phyloP scores from a whole-genome alignment of 345 rosid genomes.

The Psidium friedrichsthalianum region DNA sequence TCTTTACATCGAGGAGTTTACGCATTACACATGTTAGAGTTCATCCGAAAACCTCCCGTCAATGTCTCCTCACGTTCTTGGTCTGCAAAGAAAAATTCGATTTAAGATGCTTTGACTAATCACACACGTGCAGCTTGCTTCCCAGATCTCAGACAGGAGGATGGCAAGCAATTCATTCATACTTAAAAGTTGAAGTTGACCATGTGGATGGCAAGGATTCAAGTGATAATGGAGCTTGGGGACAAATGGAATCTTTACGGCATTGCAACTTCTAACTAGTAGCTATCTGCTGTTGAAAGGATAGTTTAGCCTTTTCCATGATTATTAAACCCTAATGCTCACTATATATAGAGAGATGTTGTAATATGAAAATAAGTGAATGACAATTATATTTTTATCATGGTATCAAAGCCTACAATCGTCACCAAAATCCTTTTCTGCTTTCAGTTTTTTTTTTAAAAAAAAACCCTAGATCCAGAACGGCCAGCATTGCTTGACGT shows the following conservation, averaged over 20 bases:
- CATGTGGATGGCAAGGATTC: neutral
- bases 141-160: neutral
- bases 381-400: too few relatives aligned
- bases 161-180: neutral
- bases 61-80: neutral
- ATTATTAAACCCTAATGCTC: too few relatives aligned
- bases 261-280: too few relatives aligned
- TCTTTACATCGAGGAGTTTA: neutral
- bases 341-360: too few relatives aligned
- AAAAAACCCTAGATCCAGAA: too few relatives aligned
- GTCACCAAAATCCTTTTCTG: too few relatives aligned
- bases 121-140: neutral
- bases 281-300: too few relatives aligned
- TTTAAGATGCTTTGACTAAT: neutral
- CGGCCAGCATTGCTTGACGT: too few relatives aligned
- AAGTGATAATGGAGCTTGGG: neutral
- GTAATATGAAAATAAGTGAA: too few relatives aligned
- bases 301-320: too few relatives aligned
- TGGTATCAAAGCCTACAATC: too few relatives aligned
- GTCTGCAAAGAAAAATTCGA: neutral
- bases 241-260: neutral
- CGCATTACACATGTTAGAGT: neutral
- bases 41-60: neutral
- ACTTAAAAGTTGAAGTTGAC: neutral
- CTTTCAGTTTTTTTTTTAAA: too few relatives aligned